These are phyloP conservation scores for Tillandsia leiboldiana DNA, from an alignment of 176 grass and related monocot genomes.

Conservation along the genomic window DNA sequence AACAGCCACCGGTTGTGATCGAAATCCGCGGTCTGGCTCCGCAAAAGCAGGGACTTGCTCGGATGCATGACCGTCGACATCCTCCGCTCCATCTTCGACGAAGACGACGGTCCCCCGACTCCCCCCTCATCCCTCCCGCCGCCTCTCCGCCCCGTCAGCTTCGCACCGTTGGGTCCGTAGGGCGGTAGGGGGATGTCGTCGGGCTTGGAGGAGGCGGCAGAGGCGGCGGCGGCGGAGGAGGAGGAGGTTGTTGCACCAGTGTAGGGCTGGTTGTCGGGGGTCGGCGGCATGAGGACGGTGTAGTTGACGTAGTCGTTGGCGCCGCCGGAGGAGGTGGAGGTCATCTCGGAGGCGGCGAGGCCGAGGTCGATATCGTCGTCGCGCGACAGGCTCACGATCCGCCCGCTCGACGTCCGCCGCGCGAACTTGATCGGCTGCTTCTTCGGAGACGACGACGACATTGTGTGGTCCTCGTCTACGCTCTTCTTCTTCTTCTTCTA, in stretches of 20 bases:
- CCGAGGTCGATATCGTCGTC: constrained; percentile 34
- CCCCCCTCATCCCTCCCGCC: constrained; percentile 20
- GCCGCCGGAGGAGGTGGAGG: constrained; percentile 32
- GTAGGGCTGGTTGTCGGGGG: constrained; percentile 74
- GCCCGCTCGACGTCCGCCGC: constrained; percentile 38
- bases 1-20: constrained; percentile 25
- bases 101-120: background rate
- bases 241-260: background rate
- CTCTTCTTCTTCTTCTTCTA: background rate
- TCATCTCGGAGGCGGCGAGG: constrained; percentile 7
- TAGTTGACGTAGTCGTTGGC: constrained; percentile 48
- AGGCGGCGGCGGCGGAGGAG: background rate
- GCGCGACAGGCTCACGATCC: constrained; percentile 28
- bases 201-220: constrained; percentile 19
- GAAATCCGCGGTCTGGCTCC: constrained; percentile 15
- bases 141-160: constrained; percentile 20
- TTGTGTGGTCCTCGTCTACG: background rate
- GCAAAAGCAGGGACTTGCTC: constrained; percentile 34
- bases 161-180: constrained; percentile 16
- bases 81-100: constrained; percentile 37
- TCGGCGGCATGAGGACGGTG: constrained; percentile 83
- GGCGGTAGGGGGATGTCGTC: constrained; percentile 23
- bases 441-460: constrained; percentile 26
- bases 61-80: constrained; percentile 27
- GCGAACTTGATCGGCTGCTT: constrained; percentile 35